These are phyloP conservation scores for Chenopodium berlandieri DNA, from an alignment of 148 eudicot genomes.

Conservation along the genomic window DNA sequence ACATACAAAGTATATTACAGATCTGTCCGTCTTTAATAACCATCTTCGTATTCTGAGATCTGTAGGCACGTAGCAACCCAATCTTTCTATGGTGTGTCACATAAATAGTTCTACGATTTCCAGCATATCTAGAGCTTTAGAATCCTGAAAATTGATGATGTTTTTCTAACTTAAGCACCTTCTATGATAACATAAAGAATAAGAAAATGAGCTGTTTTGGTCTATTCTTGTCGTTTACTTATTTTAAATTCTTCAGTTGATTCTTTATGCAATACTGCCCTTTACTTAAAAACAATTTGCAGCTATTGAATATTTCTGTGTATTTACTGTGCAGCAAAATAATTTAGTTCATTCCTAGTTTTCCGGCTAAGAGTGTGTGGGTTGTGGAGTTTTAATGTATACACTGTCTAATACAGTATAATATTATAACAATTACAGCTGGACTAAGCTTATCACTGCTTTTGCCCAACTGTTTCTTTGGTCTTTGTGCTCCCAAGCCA, in stretches of 20 bases:
- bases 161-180: too few relatives aligned
- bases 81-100: background rate
- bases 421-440: conserved; percentile 16
- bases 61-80: background rate
- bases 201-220: too few relatives aligned
- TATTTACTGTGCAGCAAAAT: background rate
- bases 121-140: background rate
- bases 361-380: background rate
- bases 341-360: background rate
- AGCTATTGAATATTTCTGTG: background rate
- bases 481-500: conserved; percentile 13
- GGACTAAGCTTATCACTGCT: conserved; percentile 8
- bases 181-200: too few relatives aligned
- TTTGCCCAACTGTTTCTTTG: conserved; percentile 6
- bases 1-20: too few relatives aligned
- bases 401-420: background rate
- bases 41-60: background rate
- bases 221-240: background rate
- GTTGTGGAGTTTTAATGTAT: background rate
- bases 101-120: background rate
- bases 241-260: background rate
- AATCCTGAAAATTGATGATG: background rate
- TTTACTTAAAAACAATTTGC: background rate
- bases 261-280: background rate
- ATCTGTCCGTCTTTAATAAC: too few relatives aligned